A percentile compares a stretch with the other conserved stretches of the same genome.
Evolutionary conservation across 345 rosid genomes (phyloP).

Genomic region (Melastoma malabathricum): DNA sequence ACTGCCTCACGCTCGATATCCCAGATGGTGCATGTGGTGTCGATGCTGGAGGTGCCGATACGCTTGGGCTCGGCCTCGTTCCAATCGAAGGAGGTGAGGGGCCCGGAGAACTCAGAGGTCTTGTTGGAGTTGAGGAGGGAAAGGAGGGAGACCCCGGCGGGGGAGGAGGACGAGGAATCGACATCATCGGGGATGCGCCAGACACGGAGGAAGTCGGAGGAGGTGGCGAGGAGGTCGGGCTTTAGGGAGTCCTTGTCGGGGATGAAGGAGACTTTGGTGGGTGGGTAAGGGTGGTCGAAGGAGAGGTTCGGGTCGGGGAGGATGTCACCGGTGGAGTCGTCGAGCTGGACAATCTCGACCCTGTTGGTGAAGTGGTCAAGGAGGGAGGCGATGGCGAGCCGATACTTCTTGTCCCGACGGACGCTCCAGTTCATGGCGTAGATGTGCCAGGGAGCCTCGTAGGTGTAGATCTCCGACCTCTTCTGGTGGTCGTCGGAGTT

Average conservation of each 20-base stretch:
- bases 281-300: constrained; percentile 88
- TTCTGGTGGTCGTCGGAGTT: constrained; percentile 93
- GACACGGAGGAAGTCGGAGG: constrained; percentile 79
- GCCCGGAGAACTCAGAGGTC: constrained; percentile 85
- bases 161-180: constrained; percentile 4
- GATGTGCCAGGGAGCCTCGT: constrained; percentile 95
- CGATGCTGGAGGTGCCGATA: constrained; percentile 81
- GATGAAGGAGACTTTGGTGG: constrained; percentile 78
- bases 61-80: constrained; percentile 91
- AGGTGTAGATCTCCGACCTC: constrained; percentile 90
- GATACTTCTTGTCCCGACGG: constrained; percentile 94
- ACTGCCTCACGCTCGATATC: constrained; percentile 83
- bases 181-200: constrained; percentile 72
- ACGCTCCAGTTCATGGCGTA: constrained; percentile 99
- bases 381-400: constrained; percentile 84
- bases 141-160: constrained; percentile 54
- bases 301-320: constrained; percentile 70
- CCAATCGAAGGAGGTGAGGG: constrained; percentile 89
- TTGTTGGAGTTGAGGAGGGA: constrained; percentile 71
- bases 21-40: constrained; percentile 93
- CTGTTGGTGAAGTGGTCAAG: constrained; percentile 69
- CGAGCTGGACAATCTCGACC: constrained; percentile 92
- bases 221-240: constrained; percentile 88
- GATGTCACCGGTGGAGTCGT: constrained; percentile 92
- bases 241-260: constrained; percentile 85